Conservation (phyloP, 768 basidiomycete species). For the Naganishia kalamii region DNA sequence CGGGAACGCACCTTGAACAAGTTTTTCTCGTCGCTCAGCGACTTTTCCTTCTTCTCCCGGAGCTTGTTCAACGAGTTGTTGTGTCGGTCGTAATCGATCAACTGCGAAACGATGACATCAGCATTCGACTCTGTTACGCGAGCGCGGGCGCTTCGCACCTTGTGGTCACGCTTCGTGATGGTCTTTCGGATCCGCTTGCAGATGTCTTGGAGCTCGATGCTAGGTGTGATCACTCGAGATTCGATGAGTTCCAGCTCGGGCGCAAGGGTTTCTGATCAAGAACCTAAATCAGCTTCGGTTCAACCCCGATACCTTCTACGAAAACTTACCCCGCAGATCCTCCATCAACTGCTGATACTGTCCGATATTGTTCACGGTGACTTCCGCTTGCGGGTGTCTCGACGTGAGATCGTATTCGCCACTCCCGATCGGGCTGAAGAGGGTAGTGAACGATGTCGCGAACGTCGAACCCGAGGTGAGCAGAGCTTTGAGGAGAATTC, state of each 20-base stretch:
- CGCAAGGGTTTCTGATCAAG: conserved; percentile 54
- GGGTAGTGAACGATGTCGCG: conserved; percentile 45
- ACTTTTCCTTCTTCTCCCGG: conserved; percentile 97
- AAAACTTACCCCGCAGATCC: conserved; percentile 58
- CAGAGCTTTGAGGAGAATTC: conserved; percentile 33
- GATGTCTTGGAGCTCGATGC: conserved; percentile 79
- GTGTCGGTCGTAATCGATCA: conserved; percentile 89
- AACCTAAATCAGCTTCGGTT: not conserved
- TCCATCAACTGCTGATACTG: conserved; percentile 68
- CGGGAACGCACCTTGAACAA: conserved; percentile 69
- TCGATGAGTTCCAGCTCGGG: conserved; percentile 95
- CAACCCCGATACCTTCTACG: no score
- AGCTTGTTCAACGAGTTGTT: conserved; percentile 93
- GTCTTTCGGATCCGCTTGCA: conserved; percentile 87
- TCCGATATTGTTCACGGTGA: conserved; percentile 71
- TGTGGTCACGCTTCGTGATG: conserved; percentile 93
- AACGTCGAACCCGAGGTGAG: conserved; percentile 47
- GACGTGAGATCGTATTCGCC: conserved; percentile 68
- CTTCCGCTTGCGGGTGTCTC: conserved; percentile 69
- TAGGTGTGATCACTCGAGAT: conserved; percentile 71
- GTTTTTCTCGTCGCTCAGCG: conserved; percentile 90
- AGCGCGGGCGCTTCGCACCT: conserved; percentile 52
- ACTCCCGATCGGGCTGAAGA: conserved; percentile 48
- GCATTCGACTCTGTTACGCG: not conserved
- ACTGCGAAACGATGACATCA: conserved; percentile 48